Conservation (phyloP, 805 yeast species). For the Isabelozyma gotoi region DNA sequence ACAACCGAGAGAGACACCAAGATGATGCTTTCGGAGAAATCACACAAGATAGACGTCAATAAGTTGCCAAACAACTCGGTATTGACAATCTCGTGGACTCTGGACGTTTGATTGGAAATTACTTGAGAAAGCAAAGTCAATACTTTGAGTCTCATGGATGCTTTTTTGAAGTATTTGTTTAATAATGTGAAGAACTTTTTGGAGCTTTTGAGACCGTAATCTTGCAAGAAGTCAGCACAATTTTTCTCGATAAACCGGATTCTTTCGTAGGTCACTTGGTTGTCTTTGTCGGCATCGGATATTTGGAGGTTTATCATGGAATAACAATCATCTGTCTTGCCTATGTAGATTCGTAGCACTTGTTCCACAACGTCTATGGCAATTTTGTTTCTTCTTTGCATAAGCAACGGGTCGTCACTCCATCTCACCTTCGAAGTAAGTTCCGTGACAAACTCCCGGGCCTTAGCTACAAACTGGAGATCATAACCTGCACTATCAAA, state of each 20-base stretch:
- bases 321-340: conserved; percentile 12
- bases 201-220: conserved; percentile 43
- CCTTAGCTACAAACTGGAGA: conserved; percentile 31
- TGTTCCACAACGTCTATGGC: conserved; percentile 19
- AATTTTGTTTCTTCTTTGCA: conserved; percentile 16
- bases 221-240: conserved; percentile 36
- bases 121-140: conserved; percentile 37
- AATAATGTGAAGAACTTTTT: conserved; percentile 34
- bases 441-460: conserved; percentile 25
- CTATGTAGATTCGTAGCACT: conserved; percentile 26
- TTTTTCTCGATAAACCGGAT: conserved; percentile 47
- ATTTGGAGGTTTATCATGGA: conserved; percentile 15
- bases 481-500: conserved; percentile 59
- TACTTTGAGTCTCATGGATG: conserved; percentile 35
- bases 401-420: conserved; percentile 20
- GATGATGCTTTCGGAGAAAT: conserved; percentile 39
- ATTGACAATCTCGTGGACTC: conserved; percentile 27
- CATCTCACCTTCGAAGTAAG: conserved; percentile 13
- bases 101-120: conserved; percentile 23
- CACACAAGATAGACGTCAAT: conserved; percentile 39
- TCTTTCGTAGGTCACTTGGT: conserved; percentile 48
- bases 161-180: conserved; percentile 30
- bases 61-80: conserved; percentile 38
- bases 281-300: conserved; percentile 13
- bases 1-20: conserved; percentile 30